Conservation (phyloP, 2,329 filamentous ascomycete species). For the Cryphonectria carpinicola region DNA sequence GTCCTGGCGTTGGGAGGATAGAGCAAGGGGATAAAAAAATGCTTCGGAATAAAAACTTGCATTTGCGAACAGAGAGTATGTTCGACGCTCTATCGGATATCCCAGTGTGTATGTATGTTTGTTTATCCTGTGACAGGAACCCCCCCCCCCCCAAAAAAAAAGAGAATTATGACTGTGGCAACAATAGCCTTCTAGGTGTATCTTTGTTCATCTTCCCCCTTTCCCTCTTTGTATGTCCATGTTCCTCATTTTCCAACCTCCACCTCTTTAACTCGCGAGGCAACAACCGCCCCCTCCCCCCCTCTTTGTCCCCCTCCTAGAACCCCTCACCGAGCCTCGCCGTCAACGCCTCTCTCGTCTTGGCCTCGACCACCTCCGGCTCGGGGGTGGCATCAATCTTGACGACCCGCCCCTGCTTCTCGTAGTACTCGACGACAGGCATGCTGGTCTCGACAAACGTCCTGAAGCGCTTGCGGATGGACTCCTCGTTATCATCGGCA, state of each 20-base stretch:
- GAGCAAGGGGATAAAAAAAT: constrained; percentile 26
- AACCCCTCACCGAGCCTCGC: constrained; percentile 53
- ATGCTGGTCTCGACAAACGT: constrained; percentile 96
- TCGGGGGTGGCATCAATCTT: constrained; percentile 73
- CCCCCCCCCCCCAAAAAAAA: not conserved
- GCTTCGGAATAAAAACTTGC: constrained; percentile 29
- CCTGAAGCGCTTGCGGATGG: constrained; percentile 93
- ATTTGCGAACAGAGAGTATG: constrained; percentile 20
- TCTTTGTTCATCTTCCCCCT: not conserved
- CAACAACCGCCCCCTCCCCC: not conserved
- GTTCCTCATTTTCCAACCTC: not conserved
- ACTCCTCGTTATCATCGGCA: constrained; percentile 91
- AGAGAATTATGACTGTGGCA: constrained; percentile 1
- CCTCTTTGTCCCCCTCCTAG: constrained; percentile 31
- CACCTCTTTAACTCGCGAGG: not conserved
- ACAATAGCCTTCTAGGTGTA: constrained; percentile 19
- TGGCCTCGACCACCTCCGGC: constrained; percentile 64
- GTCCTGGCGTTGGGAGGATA: constrained; percentile 30
- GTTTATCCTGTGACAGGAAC: constrained; percentile 6
- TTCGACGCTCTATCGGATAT: constrained; percentile 11
- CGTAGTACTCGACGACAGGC: constrained; percentile 90
- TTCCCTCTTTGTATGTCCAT: not conserved
- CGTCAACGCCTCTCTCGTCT: constrained; percentile 55
- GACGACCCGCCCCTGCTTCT: constrained; percentile 75
- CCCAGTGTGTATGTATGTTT: constrained; percentile 12